Evolutionary conservation across 768 basidiomycete genomes (phyloP), one percentile per base, ranked within the genome.

Genomic region (Leccinum truebloodii): DNA sequence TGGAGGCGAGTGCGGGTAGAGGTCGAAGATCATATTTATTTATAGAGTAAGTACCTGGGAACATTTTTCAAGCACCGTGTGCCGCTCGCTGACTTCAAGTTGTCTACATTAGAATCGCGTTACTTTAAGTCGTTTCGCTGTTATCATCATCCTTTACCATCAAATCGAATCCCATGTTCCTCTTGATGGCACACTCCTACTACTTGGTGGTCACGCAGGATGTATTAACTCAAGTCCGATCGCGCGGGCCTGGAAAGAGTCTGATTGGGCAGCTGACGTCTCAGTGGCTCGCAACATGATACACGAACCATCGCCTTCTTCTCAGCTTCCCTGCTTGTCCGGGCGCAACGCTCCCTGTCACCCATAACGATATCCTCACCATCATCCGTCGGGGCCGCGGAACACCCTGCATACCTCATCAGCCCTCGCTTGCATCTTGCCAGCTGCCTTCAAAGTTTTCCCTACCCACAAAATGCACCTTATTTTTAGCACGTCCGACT

Each of bases 401-500:
- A n/a, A 41, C 18, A 41, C 44, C n/a, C 44, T 20, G 10, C 44
- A 20, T 20, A 44, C 10, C 10, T 20, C 24, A 49, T 49, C 32
- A 2, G 24, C 46, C 37, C 24, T 9, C 32, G 14, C 6, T 5
- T 32, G 14, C 37, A 44, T 54, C 34, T 53, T 54, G 39, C 18
- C 39, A 41, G 39, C 18, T 18, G 2, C 39, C 18, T 41, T 41
- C 39, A n/a, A 22, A 41, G 18, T 32, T 57, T 30, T 1, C 34
- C 34, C 35, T 20, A 20, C 34, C 18, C 16, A 8, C 50, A 61
- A 44, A 35, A 70, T 70, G 69, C 60, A 28, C 18, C 69, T 70
- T 52, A 5, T 67, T 39, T 70, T 70, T 55, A 67, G 62, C 22
- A 53, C 65, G 7, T 59, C 67, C 9, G 60, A 70, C 50, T 60